These are phyloP conservation scores for Polygonum maritimum DNA, from an alignment of 148 eudicot genomes.

Conservation along the genomic window DNA sequence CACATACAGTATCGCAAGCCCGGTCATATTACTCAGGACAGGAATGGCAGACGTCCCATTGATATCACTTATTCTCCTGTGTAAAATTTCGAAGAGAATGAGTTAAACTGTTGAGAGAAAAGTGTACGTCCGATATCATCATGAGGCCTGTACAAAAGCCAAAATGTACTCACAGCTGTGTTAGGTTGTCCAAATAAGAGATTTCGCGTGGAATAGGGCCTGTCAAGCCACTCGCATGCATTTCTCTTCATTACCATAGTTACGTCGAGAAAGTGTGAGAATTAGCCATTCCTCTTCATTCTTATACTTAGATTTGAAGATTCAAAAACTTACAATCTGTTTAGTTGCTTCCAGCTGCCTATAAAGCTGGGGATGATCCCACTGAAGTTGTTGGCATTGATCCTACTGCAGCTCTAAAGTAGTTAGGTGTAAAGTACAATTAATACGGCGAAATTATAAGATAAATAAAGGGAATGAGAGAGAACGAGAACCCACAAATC, in stretches of 20 bases:
- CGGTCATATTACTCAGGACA: conserved; percentile 24
- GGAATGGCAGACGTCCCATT: conserved; percentile 46
- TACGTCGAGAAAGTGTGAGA: conserved; percentile 7
- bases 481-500: conserved; percentile 44
- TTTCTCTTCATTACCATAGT: conserved; percentile 41
- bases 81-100: neutral
- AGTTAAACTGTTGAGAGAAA: conserved; percentile 3
- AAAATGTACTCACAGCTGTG: conserved; percentile 41
- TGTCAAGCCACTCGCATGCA: conserved; percentile 61
- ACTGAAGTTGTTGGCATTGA: conserved; percentile 51
- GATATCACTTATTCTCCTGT: conserved; percentile 72
- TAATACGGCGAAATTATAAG: neutral
- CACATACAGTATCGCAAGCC: conserved; percentile 34
- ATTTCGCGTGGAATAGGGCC: conserved; percentile 62
- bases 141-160: conserved; percentile 6
- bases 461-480: neutral
- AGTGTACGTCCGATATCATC: neutral
- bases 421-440: neutral
- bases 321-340: conserved; percentile 42
- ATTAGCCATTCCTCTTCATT: neutral
- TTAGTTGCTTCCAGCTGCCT: conserved; percentile 49
- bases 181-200: conserved; percentile 32
- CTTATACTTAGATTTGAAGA: neutral
- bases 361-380: conserved; percentile 58
- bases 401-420: conserved; percentile 37